Percentiles rank a stretch among this genome's conserved stretches.
phyloP scores from a whole-genome alignment of 257 asterid species.

The Pogostemon cablin region DNA sequence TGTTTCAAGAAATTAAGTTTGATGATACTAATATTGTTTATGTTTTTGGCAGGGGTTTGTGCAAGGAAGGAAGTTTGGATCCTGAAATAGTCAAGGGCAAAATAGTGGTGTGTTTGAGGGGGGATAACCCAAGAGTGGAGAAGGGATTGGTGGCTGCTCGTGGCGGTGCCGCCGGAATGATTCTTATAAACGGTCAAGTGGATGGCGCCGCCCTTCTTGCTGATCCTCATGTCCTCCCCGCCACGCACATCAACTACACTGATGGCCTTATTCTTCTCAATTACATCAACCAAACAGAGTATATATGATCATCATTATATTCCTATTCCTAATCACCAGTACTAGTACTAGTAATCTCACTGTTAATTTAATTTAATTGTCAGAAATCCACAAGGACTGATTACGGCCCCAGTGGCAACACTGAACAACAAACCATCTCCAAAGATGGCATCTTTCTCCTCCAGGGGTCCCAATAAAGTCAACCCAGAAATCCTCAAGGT shows the following conservation, averaged over 20 bases:
- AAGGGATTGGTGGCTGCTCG: slow-evolving; percentile 45
- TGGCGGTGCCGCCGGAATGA: slow-evolving; percentile 74
- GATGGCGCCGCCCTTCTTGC: slow-evolving; percentile 35
- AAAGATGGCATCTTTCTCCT: slow-evolving; percentile 63
- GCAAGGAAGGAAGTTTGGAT: slow-evolving; percentile 47
- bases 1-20: neutral
- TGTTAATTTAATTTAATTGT: neutral
- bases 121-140: slow-evolving; percentile 33
- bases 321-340: too few relatives aligned
- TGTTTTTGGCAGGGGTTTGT: slow-evolving; percentile 43
- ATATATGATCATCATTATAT: neutral
- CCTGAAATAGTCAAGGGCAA: slow-evolving; percentile 53
- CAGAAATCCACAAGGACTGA: slow-evolving; percentile 52
- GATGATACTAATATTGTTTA: neutral
- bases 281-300: slow-evolving; percentile 51
- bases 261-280: slow-evolving; percentile 46
- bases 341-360: neutral
- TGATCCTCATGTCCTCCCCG: slow-evolving; percentile 56
- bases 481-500: slow-evolving; percentile 79
- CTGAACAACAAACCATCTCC: slow-evolving; percentile 57
- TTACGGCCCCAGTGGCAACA: slow-evolving; percentile 40
- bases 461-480: slow-evolving; percentile 63
- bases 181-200: slow-evolving; percentile 44
- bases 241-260: slow-evolving; percentile 49
- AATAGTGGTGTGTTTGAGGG: slow-evolving; percentile 61